Base-by-base conservation (phyloP, 2,329 filamentous ascomycete species). In the Phyllosticta ampelicida region DNA sequence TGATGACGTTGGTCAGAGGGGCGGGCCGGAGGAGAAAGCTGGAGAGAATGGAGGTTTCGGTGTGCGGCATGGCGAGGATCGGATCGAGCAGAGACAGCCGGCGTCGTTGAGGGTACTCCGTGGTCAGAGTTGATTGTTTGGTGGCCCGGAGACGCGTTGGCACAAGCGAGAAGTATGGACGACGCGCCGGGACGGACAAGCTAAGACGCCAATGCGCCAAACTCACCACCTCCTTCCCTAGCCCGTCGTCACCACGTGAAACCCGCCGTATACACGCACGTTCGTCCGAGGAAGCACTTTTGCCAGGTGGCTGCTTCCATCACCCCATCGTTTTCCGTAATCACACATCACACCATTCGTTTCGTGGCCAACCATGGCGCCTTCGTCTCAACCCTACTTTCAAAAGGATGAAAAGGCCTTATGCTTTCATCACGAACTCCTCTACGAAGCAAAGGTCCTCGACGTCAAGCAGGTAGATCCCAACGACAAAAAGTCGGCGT, bases 401-500 rank as follows among this genome's bases (percentile, higher is more conserved):
- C 74, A 74, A 61, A 86, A 85, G 69, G 90, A 97, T 70, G 94
- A 99, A 78, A 90, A 87, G 70, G 90, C 95, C 44, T 84, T 97
- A 29, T 99, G 94, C 77, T 97, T 97, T 70, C 94, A 99, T 72
- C 89, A 92, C 75, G 91, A 97, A 68, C 85, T 97, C 75, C 84
- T 99, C 55, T 99, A 99, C 70, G 94, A 99, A 74, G 94, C 94
- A 64, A 97, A 97, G 75, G 86, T 99, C 55, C 83, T 95, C 63
- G 91, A 96, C 63, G 80, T 89, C 29, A 84, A 80, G 65, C 75
- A 77, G 71, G 78, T 80, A 67, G 82, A 86, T 61, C 71, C 75
- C 6, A 77, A 77, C 51, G 86, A 86, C 68, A 86, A 87, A 73
- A 85, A 84, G 71, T 86, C 86, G 61, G 84, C 86, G 30, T 90